Percentiles rank a stretch among this genome's conserved stretches.
These are phyloP conservation scores for Xylogone sp. DNA, from an alignment of 2,329 filamentous ascomycete genomes.

Conservation along the genomic window DNA sequence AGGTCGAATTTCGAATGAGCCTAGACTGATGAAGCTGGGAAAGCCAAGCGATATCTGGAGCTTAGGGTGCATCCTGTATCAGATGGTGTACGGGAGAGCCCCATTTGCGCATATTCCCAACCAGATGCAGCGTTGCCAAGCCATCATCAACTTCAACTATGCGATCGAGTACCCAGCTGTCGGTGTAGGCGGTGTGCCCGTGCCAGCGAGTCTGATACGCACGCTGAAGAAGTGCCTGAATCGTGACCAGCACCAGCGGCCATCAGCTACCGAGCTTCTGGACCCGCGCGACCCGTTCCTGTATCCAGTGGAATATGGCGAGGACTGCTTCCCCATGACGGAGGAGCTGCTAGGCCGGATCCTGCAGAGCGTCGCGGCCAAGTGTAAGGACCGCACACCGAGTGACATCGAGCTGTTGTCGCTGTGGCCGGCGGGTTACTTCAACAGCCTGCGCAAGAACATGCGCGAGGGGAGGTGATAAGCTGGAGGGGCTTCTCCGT, in stretches of 20 bases:
- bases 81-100: constrained; percentile 96
- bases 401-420: constrained; percentile 52
- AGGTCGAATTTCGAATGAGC: constrained; percentile 34
- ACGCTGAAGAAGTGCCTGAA: constrained; percentile 62
- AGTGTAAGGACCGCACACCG: constrained; percentile 55
- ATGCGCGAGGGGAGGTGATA: neutral
- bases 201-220: constrained; percentile 55
- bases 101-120: constrained; percentile 92
- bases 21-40: constrained; percentile 89
- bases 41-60: constrained; percentile 97
- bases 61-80: constrained; percentile 92
- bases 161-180: constrained; percentile 67
- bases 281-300: constrained; percentile 58
- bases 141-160: constrained; percentile 77
- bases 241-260: constrained; percentile 58
- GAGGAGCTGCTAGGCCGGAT: constrained; percentile 60
- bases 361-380: constrained; percentile 57
- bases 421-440: constrained; percentile 59
- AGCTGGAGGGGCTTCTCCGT: neutral
- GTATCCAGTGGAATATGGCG: constrained; percentile 53
- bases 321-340: constrained; percentile 54
- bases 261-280: constrained; percentile 61
- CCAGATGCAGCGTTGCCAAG: constrained; percentile 80
- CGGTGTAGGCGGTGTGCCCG: constrained; percentile 61
- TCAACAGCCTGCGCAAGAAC: constrained; percentile 45